Base-by-base conservation (phyloP, 2,329 filamentous ascomycete species). In the Xylariaceae sp. region DNA sequence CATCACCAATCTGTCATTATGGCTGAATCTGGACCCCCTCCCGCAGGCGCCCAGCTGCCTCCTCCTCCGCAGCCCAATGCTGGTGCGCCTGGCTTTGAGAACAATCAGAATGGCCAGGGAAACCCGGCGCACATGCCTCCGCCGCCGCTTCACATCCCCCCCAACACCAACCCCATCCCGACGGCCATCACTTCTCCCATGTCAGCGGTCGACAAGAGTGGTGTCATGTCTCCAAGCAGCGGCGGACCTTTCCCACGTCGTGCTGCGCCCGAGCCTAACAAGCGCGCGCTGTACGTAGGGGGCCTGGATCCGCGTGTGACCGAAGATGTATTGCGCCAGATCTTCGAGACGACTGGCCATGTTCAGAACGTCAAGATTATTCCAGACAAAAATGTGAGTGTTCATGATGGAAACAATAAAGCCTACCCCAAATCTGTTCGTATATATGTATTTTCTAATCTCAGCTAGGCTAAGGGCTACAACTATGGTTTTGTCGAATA, bases 401-500 rank as follows among this genome's bases (percentile, higher is more conserved):
- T 33, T 37, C n/a, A 11, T 26, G 22, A 11, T 26, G 22, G 11
- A 6, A 11, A 11, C 22, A 11, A 6, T 26, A 6, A 26, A 26
- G 22, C 6, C 26, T 34, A 30, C 22, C 19, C 39, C 6, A 26
- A 19, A 30, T 28, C 22, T 11, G 18, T 29, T 37, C 18, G 41
- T 15, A 8, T 16, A 37, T 42, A 34, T 19, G 3, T 8, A 18
- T 8, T 19, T 12, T 1, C 15, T 32, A 37, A 37, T 16, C 35
- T 45, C 53, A 56, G 62, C 64, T 75, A 95, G 81, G 86, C 85
- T 55, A 95, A 97, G 76, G 93, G 93, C 36, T 94, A 89, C 75
- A 98, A 98, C 74, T 98, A 98, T 68, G 93, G 93, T 18, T 98
- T 98, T 62, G 87, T 98, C 51, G 93, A 98, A 67, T 98, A 96